Conservation (phyloP, 164 flowering plant species). For the Stephania japonica region DNA sequence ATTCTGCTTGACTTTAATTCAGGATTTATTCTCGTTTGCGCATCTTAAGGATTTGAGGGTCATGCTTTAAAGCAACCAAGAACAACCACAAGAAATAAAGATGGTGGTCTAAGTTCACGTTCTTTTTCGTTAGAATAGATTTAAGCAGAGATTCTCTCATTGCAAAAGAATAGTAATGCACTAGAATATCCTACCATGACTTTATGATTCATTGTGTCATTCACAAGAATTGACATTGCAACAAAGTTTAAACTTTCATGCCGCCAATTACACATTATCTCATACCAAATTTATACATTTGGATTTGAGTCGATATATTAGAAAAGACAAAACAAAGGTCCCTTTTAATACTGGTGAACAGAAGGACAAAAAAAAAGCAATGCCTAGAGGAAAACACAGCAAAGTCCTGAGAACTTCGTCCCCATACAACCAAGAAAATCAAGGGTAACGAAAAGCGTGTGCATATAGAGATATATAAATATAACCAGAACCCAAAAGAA, state of each 20-base stretch:
- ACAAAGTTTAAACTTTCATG: not conserved
- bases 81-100: too few relatives aligned
- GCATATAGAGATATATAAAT: not conserved
- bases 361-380: not conserved
- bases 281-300: not conserved
- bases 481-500: not conserved
- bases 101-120: too few relatives aligned
- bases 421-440: not conserved
- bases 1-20: too few relatives aligned
- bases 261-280: not conserved
- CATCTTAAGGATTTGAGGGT: too few relatives aligned
- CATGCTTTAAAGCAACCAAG: too few relatives aligned
- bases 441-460: not conserved
- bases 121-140: too few relatives aligned
- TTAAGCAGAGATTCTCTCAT: too few relatives aligned
- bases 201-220: not conserved
- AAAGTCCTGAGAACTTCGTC: not conserved
- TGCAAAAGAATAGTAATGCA: too few relatives aligned
- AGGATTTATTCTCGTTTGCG: too few relatives aligned
- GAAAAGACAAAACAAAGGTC: not conserved
- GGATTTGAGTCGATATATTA: not conserved
- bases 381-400: not conserved
- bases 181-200: not conserved
- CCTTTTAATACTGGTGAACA: not conserved
- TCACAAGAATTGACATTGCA: not conserved